Evolutionary conservation across 306 rosid species (phyloP), one percentile per base, ranked within the genome.

Genomic region (Prosopis cineraria): DNA sequence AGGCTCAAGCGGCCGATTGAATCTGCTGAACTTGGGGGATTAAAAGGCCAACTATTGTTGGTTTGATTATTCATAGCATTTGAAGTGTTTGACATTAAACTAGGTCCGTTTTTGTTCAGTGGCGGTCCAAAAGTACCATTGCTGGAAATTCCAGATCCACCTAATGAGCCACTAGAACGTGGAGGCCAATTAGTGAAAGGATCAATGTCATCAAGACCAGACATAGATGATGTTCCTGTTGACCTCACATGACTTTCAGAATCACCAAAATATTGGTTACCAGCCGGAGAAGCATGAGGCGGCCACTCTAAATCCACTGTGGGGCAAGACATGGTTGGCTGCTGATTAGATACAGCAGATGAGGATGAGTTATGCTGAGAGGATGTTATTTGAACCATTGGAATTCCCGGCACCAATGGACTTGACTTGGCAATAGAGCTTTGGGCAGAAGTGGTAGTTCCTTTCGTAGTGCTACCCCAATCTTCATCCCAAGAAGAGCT

Each of bases 111-210:
- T 36, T 82, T 85, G 82, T 82, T 87, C 2, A 58, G 36, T 24
- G 92, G 71, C 20, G 60, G 64, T 78, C 90, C 97, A 31, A 39
- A 39, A 43, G 63, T 19, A 72, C 97, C 96, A 82, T 84, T 95
- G 84, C 72, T 93, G 50, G 91, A 73, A 60, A 75, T 59, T 81
- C 89, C 90, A 70, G 85, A 66, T 68, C 84, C 87, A 70, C 84
- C 81, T 40, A 74, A 53, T n/a, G 86, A 83, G 87, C 89, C 93
- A 84, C 90, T 85, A 72, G 96, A 77, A 44, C 86, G 91, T 11
- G 96, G 98, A 55, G 99, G 97, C 99, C 99, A 96, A 79, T 96
- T 84, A 17, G 98, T 94, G 65, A 93, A 96, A 71, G 98, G 98
- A 86, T 96, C 99, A 58, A 76, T 79, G 59, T 85, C 85, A 65